Evolutionary conservation across 108 stramenopile species (phyloP).

Genomic region (Nitzschia putrida): DNA sequence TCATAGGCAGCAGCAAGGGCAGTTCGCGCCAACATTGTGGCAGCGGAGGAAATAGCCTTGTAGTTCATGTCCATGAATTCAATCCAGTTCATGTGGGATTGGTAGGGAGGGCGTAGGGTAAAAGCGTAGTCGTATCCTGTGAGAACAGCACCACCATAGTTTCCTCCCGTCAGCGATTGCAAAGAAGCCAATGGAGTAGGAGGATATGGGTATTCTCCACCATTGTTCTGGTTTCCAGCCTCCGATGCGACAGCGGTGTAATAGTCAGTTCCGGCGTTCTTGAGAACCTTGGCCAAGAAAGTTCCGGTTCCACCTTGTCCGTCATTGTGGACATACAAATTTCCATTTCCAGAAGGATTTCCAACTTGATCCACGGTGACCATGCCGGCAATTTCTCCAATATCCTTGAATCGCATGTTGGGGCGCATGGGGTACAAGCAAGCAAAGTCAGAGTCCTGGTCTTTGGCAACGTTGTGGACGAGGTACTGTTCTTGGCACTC

Average conservation of each 20-base stretch:
- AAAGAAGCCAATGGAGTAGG: constrained; percentile 78
- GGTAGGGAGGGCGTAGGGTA: constrained; percentile 61
- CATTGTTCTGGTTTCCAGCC: constrained; percentile 48
- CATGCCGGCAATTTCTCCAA: constrained; percentile 72
- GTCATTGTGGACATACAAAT: constrained; percentile 71
- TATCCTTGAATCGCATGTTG: constrained; percentile 68
- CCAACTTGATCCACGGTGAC: constrained; percentile 88
- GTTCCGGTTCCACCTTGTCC: constrained; percentile 48
- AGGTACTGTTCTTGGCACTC: constrained; percentile 50
- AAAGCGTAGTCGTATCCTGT: constrained; percentile 82
- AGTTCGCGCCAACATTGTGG: constrained; percentile 79
- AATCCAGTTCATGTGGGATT: constrained; percentile 72
- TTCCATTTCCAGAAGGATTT: constrained; percentile 44
- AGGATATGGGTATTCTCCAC: constrained; percentile 63
- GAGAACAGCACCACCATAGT: constrained; percentile 71
- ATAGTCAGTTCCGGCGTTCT: constrained; percentile 46
- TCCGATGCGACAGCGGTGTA: constrained; percentile 45
- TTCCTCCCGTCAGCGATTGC: constrained; percentile 49
- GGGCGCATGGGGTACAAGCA: constrained; percentile 77
- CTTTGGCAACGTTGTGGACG: constrained; percentile 57
- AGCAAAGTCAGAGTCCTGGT: constrained; percentile 50
- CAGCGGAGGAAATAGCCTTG: constrained; percentile 76
- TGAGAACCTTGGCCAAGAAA: constrained; percentile 70
- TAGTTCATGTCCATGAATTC: constrained; percentile 49
- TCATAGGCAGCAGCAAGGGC: constrained; percentile 83